Conservation (phyloP, 352 stramenopile species). For the Pythium pyrilobum region DNA sequence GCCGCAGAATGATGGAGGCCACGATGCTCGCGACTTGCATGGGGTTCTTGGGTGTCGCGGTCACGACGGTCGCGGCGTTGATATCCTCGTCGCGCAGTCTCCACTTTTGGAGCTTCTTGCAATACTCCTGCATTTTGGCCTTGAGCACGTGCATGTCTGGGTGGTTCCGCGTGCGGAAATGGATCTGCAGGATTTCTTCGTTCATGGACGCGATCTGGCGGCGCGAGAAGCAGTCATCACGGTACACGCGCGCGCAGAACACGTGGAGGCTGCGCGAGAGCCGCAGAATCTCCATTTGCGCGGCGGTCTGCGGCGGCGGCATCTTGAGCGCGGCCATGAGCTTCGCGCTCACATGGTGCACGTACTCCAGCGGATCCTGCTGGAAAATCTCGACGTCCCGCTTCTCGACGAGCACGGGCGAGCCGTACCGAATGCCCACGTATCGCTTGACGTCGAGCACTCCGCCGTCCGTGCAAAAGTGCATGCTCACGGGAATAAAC, state of each 20-base stretch:
- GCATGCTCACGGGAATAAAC: constrained; percentile 53
- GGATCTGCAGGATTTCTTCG: constrained; percentile 74
- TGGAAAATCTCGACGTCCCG: constrained; percentile 52
- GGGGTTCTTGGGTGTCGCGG: constrained; percentile 35
- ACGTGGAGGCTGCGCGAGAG: constrained; percentile 68
- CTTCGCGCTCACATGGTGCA: constrained; percentile 52
- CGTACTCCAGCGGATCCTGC: constrained; percentile 58
- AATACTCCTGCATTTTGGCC: constrained; percentile 60
- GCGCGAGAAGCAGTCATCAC: constrained; percentile 65
- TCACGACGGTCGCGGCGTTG: constrained; percentile 45
- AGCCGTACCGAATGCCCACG: constrained; percentile 53
- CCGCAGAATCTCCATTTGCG: constrained; percentile 61
- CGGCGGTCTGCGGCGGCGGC: constrained; percentile 40
- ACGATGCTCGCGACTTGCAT: constrained; percentile 44
- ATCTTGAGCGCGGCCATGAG: constrained; percentile 56
- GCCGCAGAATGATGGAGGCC: constrained; percentile 31
- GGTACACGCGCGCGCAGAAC: constrained; percentile 58
- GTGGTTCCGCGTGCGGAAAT: constrained; percentile 67
- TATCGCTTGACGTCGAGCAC: constrained; percentile 48
- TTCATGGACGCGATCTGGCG: constrained; percentile 76
- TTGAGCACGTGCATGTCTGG: constrained; percentile 67
- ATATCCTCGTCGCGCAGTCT: constrained; percentile 65
- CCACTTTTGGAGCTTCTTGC: constrained; percentile 49
- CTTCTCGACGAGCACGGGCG: constrained; percentile 55
- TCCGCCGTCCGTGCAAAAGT: constrained; percentile 48